Conservation (phyloP, 805 yeast species). For the Ogataea degrootiae region DNA sequence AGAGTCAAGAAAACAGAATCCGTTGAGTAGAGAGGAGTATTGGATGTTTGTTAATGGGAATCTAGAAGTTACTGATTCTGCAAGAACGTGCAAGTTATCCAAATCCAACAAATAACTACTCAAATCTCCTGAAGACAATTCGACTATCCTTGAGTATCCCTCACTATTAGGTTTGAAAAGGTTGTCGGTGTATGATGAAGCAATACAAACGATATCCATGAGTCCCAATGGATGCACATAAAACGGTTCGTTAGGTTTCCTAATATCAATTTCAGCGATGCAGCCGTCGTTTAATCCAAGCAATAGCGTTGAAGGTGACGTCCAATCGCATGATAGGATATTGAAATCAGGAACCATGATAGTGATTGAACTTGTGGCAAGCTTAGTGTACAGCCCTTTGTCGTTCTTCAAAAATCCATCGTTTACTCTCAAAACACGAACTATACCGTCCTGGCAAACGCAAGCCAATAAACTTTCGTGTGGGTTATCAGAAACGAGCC, state of each 20-base stretch:
- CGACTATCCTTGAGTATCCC: conserved; percentile 8
- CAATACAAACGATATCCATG: conserved; percentile 19
- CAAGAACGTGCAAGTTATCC: conserved; percentile 9
- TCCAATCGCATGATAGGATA: conserved; percentile 25
- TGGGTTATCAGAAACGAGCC: conserved; percentile 14
- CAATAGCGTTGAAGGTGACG: conserved; percentile 19
- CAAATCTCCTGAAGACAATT: conserved; percentile 17
- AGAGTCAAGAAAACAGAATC: conserved; percentile 16
- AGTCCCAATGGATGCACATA: conserved; percentile 21
- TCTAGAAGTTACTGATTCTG: conserved; percentile 13
- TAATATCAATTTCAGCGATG: conserved; percentile 24
- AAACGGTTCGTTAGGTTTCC: conserved; percentile 13
- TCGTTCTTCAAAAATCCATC: conserved; percentile 5
- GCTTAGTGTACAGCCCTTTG: conserved; percentile 4
- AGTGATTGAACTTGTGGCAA: conserved; percentile 15
- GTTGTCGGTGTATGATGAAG: conserved; percentile 19
- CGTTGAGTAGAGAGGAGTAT: conserved; percentile 20
- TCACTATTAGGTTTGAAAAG: conserved; percentile 4
- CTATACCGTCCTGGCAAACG: conserved; percentile 26
- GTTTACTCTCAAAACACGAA: conserved; percentile 21
- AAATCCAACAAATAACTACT: conserved; percentile 17
- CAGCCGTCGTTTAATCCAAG: conserved; percentile 27
- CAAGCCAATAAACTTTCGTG: conserved; percentile 19
- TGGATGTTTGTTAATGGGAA: conserved; percentile 9
- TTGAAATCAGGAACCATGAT: conserved; percentile 15